Evolutionary conservation across 176 grass and related monocot species (phyloP), one percentile per base, ranked within the genome.

Genomic region (Paspalum notatum): DNA sequence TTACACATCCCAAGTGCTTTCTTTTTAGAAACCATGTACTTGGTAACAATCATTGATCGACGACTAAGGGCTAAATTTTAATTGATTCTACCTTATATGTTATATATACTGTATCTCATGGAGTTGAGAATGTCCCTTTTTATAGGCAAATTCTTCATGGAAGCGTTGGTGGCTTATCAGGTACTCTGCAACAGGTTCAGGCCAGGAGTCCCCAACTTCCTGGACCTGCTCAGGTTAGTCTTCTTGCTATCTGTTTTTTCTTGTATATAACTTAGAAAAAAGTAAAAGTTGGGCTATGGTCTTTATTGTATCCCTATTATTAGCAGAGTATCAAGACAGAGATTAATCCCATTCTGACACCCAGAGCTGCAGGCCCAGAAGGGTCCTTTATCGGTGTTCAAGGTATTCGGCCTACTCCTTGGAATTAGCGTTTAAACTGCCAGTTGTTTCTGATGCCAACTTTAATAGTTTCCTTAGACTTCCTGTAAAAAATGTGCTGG

Each of bases 91-190:
- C 17, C 15, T 49, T 60, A 48, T 22, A 39, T 69, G 32, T 85
- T 18, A 24, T 66, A 21, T 61, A 27, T 42, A 9, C 40, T 41
- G 57, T 62, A 71, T 16, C 15, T 68, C 27, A 56, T 6, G 67
- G 25, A 82, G 48, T 71, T 81, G 16, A 79, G 21, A 62, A 22
- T 64, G 62, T 17, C 25, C 40, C 44, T 39, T 75, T 82, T 67
- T 68, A 9, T 84, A 99, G 97, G 79, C 93, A 96, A 91, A 82
- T 93, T 80, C 89, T 99, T 82, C 97, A 93, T 88, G 97, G 93
- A 74, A 58, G 83, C 64, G 76, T 85, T 85, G 97, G 91, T 88
- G 91, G 93, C 40, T 79, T 99, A 68, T 86, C 97, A 17, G 97
- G 91, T 18, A 82, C 86, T 64, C 77, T 96, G 44, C 97, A 99